These are phyloP conservation scores for Fusarium vanettenii DNA, from an alignment of 2,329 filamentous ascomycete species.

Conservation along the genomic window DNA sequence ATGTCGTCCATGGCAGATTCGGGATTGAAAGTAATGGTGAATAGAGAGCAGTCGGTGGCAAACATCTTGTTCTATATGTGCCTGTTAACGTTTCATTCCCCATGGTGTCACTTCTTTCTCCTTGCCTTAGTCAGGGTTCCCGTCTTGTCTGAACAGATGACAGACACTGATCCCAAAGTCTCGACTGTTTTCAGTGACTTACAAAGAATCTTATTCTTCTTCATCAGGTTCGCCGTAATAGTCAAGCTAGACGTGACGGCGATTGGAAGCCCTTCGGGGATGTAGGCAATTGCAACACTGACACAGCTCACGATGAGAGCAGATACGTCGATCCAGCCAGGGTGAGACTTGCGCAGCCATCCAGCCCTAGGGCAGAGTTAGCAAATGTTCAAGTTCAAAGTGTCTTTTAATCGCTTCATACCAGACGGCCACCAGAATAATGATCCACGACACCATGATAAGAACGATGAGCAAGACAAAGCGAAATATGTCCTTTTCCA, in stretches of 20 bases:
- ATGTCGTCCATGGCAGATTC: not conserved
- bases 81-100: not conserved
- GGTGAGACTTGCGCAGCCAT: not conserved
- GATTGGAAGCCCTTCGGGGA: not conserved
- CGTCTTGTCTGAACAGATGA: not conserved
- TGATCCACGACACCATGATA: not conserved
- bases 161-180: not conserved
- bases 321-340: not conserved
- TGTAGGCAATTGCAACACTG: not conserved
- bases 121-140: not conserved
- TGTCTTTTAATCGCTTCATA: not conserved
- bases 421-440: not conserved
- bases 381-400: not conserved
- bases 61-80: not conserved
- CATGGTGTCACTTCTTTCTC: not conserved
- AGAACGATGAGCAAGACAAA: not conserved
- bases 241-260: not conserved
- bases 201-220: not conserved
- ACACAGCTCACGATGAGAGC: not conserved
- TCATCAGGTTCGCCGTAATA: not conserved
- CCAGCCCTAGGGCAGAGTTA: not conserved
- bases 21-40: not conserved
- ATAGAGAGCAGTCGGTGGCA: not conserved
- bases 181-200: not conserved
- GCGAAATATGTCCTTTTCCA: not conserved